Conservation (phyloP, 2,329 filamentous ascomycete genomes). For the Byssothecium circinans region DNA sequence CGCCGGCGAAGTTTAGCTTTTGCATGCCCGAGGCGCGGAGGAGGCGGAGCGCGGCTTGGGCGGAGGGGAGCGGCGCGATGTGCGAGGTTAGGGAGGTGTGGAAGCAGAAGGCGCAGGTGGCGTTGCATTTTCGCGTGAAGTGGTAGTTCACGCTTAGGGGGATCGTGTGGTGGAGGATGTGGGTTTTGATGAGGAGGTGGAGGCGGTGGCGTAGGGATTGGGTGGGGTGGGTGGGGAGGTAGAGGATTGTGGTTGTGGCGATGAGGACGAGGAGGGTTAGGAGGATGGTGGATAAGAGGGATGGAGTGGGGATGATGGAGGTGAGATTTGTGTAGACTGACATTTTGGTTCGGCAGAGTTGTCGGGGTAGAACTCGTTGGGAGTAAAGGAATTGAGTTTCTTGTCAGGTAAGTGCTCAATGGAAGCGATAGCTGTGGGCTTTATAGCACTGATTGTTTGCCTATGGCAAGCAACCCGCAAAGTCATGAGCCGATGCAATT, state of each 20-base stretch:
- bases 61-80: conserved; percentile 44
- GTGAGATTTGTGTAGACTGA: no score
- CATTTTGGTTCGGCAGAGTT: no score
- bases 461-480: no score
- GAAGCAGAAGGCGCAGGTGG: conserved; percentile 59
- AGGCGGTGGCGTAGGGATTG: background rate
- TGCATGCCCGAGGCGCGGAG: conserved; percentile 56
- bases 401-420: no score
- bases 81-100: conserved; percentile 56
- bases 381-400: no score
- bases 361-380: no score
- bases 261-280: background rate
- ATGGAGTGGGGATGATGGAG: no score
- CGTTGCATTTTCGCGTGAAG: conserved; percentile 53
- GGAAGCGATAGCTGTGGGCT: no score
- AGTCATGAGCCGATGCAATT: no score
- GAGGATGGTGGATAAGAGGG: no score
- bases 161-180: background rate
- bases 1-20: conserved; percentile 60
- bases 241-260: background rate
- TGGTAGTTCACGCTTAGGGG: conserved; percentile 53
- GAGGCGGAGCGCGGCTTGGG: conserved; percentile 50
- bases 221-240: background rate
- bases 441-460: no score
- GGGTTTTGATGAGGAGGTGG: background rate